Evolutionary conservation across 176 grass and related monocot species (phyloP).

Genomic region (Saccharum officinarum): DNA sequence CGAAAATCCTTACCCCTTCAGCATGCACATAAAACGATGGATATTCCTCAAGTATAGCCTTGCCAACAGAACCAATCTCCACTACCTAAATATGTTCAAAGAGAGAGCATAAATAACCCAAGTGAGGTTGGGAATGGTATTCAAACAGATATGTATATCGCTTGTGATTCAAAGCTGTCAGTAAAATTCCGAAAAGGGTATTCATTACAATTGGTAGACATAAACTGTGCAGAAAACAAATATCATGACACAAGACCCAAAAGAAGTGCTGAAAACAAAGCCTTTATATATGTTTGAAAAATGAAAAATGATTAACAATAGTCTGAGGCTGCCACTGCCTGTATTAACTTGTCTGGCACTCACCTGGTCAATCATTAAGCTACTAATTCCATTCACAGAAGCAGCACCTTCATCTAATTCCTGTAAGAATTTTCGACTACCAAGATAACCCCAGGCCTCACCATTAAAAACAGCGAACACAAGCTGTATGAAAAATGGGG

Average conservation of each 20-base stretch:
- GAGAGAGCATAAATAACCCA: not conserved
- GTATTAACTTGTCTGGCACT: not conserved
- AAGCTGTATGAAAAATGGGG: conserved; percentile 47
- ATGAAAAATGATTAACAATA: not conserved
- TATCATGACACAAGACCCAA: not conserved
- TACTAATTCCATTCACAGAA: conserved; percentile 73
- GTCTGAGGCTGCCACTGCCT: conserved; percentile 12
- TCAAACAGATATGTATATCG: not conserved
- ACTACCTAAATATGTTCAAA: conserved; percentile 59
- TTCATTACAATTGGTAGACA: not conserved
- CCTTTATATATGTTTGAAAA: not conserved
- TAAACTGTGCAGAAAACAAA: conserved; percentile 24
- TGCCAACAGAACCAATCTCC: conserved; percentile 91
- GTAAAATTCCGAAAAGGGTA: conserved; percentile 20
- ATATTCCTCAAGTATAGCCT: conserved; percentile 57
- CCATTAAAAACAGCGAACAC: conserved; percentile 87
- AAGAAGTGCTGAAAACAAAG: not conserved
- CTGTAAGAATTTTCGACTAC: conserved; percentile 86
- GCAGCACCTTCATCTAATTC: conserved; percentile 74
- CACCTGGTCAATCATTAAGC: conserved; percentile 87
- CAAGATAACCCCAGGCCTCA: conserved; percentile 98
- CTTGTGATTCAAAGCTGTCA: not conserved
- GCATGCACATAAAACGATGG: conserved; percentile 82
- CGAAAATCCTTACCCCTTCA: conserved; percentile 57
- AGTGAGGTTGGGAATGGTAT: not conserved